These are phyloP conservation scores for Bathelium albidoporum DNA, from an alignment of 495 filamentous ascomycete species.

Conservation along the genomic window DNA sequence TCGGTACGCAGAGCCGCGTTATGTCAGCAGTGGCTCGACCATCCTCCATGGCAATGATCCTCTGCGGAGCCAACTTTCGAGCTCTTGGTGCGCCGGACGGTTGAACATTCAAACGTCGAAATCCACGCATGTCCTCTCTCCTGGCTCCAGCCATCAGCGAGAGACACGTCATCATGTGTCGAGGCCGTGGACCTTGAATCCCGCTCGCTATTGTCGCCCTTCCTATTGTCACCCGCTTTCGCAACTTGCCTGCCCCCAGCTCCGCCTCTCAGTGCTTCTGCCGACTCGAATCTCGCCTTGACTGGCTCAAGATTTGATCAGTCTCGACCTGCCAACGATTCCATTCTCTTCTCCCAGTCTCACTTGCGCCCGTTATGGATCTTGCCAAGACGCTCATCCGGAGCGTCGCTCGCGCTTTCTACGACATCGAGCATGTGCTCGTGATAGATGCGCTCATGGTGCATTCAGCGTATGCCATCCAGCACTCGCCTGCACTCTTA, in stretches of 20 bases:
- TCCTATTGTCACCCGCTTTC: neutral
- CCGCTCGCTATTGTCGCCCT: neutral
- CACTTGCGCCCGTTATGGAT: conserved; percentile 49
- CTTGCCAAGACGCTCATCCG: conserved; percentile 80
- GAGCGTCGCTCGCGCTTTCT: conserved; percentile 83
- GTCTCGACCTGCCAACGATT: neutral
- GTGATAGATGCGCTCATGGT: conserved; percentile 86
- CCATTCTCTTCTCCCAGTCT: neutral
- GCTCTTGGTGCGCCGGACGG: no score
- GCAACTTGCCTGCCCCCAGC: neutral
- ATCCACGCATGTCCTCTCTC: no score
- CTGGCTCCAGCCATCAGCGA: neutral
- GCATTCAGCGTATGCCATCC: conserved; percentile 63
- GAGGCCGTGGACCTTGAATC: neutral
- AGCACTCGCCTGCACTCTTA: neutral
- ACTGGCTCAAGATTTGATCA: neutral
- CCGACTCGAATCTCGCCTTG: neutral
- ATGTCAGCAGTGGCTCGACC: neutral
- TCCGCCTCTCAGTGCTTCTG: neutral
- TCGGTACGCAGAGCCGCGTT: neutral
- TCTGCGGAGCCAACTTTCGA: neutral
- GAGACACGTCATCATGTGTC: neutral
- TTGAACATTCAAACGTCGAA: no score
- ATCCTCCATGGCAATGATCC: neutral
- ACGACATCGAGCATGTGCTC: conserved; percentile 77